Evolutionary conservation across 306 rosid genomes (phyloP).

Genomic region (Rosa multiflora): DNA sequence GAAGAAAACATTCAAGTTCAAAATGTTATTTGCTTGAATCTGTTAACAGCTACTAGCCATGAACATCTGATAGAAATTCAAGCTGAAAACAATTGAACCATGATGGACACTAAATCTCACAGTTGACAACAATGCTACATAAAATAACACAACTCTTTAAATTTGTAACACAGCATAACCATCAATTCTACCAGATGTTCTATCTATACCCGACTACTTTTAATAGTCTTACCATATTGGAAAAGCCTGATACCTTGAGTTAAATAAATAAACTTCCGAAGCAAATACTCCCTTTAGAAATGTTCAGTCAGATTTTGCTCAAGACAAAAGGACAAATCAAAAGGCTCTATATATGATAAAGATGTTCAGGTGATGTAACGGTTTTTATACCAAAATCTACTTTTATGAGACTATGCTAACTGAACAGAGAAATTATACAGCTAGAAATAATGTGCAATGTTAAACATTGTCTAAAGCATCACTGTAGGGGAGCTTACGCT

Average conservation of each 20-base stretch:
- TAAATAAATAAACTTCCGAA: not conserved
- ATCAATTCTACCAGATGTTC: not conserved
- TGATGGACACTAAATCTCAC: constrained; percentile 9
- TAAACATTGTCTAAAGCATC: constrained; percentile 38
- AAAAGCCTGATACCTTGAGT: constrained; percentile 2
- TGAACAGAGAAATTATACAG: not conserved
- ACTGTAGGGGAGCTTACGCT: constrained; percentile 55
- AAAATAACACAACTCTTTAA: constrained; percentile 1
- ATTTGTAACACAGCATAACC: not conserved
- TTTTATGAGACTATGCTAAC: constrained; percentile 10
- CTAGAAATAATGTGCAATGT: constrained; percentile 26
- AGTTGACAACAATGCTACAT: not conserved
- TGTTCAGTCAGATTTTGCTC: not conserved
- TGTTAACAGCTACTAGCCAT: not conserved
- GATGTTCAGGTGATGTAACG: not conserved
- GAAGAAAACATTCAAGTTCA: constrained; percentile 1
- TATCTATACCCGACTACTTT: not conserved
- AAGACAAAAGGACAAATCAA: not conserved
- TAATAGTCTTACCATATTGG: not conserved
- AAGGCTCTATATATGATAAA: constrained; percentile 2
- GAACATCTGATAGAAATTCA: not conserved
- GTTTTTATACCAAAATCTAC: not conserved
- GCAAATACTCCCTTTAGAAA: not conserved
- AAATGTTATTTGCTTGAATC: not conserved
- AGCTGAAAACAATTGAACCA: not conserved